A percentile compares a stretch with the other conserved stretches of the same genome.
These are phyloP conservation scores for Phytophthora capsici DNA, from an alignment of 352 stramenopile genomes.

Conservation along the genomic window DNA sequence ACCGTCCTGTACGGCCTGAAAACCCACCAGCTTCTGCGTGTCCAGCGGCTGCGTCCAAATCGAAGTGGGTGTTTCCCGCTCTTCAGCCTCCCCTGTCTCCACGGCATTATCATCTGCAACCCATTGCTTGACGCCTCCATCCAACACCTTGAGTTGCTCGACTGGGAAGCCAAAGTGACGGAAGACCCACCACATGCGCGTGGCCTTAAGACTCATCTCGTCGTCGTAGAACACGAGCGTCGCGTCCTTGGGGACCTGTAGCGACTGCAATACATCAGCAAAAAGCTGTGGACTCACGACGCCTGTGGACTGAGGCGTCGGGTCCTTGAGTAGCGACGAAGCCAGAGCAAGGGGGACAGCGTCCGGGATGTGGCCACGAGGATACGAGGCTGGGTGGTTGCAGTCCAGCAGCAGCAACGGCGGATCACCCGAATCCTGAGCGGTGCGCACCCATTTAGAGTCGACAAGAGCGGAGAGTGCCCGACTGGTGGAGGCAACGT, in stretches of 20 bases:
- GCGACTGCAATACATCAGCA: conserved; percentile 43
- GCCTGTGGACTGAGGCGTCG: conserved; percentile 46
- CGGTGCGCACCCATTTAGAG: conserved; percentile 45
- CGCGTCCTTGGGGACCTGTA: conserved; percentile 53
- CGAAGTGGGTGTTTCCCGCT: conserved; percentile 1
- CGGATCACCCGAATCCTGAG: conserved; percentile 14
- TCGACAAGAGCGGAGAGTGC: conserved; percentile 48
- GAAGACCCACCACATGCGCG: conserved; percentile 84
- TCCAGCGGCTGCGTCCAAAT: conserved; percentile 26
- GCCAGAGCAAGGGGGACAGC: conserved; percentile 52
- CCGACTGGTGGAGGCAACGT: not conserved
- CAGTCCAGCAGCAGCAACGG: conserved; percentile 63
- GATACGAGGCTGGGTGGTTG: conserved; percentile 58
- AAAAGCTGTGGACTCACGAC: conserved; percentile 57
- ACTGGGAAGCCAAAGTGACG: conserved; percentile 76
- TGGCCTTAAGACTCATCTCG: conserved; percentile 68
- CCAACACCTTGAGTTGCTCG: conserved; percentile 78
- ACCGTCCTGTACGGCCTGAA: conserved; percentile 38
- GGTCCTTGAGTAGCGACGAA: conserved; percentile 60
- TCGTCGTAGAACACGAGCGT: conserved; percentile 87
- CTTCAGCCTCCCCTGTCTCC: conserved; percentile 33
- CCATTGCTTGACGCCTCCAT: conserved; percentile 80
- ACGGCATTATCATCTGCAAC: conserved; percentile 51
- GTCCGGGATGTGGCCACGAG: conserved; percentile 57
- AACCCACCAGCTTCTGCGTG: conserved; percentile 35